Evolutionary conservation across 352 stramenopile species (phyloP).

Genomic region (Phytophthora vignae): DNA sequence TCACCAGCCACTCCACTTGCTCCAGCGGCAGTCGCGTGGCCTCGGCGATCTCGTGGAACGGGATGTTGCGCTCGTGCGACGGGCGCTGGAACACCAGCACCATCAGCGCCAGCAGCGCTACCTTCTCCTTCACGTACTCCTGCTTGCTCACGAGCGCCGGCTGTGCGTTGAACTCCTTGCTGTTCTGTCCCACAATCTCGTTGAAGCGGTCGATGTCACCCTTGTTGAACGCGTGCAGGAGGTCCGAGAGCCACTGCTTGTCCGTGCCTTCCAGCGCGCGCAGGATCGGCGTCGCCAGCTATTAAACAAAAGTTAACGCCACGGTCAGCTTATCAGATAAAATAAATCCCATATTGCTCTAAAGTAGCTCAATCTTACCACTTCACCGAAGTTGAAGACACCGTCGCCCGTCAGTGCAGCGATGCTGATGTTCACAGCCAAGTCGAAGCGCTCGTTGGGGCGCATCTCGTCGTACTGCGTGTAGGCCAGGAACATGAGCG

Average conservation of each 20-base stretch:
- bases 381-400: conserved; percentile 99
- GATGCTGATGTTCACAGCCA: conserved; percentile 96
- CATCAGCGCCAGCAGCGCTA: conserved; percentile 97
- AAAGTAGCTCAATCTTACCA: conserved; percentile 65
- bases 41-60: conserved; percentile 95
- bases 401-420: conserved; percentile 96
- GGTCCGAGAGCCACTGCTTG: conserved; percentile 95
- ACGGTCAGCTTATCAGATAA: neutral
- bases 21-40: conserved; percentile 82
- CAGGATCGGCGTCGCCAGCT: conserved; percentile 94
- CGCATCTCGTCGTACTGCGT: conserved; percentile 93
- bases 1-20: conserved; percentile 98
- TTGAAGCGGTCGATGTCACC: conserved; percentile 97
- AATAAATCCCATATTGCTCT: neutral
- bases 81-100: conserved; percentile 97
- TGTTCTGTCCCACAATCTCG: conserved; percentile 77
- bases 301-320: conserved; percentile 22
- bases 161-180: conserved; percentile 88
- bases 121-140: conserved; percentile 98
- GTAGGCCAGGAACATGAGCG: conserved; percentile 97
- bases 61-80: conserved; percentile 93
- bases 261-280: conserved; percentile 88
- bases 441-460: conserved; percentile 76
- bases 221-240: conserved; percentile 95
- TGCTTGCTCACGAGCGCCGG: conserved; percentile 93